These are phyloP conservation scores for Xylariaceae sp. DNA, from an alignment of 2,329 filamentous ascomycete species.

Conservation along the genomic window DNA sequence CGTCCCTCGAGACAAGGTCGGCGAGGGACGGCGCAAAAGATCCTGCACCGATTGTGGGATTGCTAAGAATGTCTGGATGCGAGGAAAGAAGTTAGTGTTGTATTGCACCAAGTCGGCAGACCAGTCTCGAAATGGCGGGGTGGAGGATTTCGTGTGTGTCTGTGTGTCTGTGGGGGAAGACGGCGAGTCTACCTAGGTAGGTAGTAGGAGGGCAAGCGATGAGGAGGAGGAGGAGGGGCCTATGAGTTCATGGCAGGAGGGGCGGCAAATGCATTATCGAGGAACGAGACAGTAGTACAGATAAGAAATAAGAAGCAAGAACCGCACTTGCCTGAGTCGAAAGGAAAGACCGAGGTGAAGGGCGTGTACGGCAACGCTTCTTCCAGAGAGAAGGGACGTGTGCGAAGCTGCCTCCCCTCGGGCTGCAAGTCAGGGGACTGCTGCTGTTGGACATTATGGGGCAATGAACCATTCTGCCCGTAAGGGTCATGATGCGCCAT, in stretches of 20 bases:
- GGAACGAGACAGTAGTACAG: constrained; percentile 4
- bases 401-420: constrained; percentile 32
- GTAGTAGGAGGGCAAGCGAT: neutral
- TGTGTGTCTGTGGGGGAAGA: neutral
- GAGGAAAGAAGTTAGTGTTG: constrained; percentile 25
- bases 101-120: neutral
- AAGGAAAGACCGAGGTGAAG: constrained; percentile 79
- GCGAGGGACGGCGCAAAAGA: constrained; percentile 59
- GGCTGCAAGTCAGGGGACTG: constrained; percentile 4
- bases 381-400: constrained; percentile 66
- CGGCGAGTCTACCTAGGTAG: no score
- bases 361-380: constrained; percentile 85
- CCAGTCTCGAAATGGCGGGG: neutral
- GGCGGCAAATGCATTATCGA: neutral
- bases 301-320: constrained; percentile 12
- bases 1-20: constrained; percentile 57
- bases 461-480: constrained; percentile 39
- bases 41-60: constrained; percentile 65
- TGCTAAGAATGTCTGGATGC: constrained; percentile 68
- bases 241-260: constrained; percentile 10
- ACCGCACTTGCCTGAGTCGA: constrained; percentile 69
- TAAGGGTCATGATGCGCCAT: constrained; percentile 38
- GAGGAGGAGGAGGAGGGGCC: neutral
- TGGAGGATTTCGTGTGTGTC: neutral
- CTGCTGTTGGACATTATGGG: constrained; percentile 25